Evolutionary conservation across 75 land plant species (phyloP).

Genomic region (Pinus taeda): DNA sequence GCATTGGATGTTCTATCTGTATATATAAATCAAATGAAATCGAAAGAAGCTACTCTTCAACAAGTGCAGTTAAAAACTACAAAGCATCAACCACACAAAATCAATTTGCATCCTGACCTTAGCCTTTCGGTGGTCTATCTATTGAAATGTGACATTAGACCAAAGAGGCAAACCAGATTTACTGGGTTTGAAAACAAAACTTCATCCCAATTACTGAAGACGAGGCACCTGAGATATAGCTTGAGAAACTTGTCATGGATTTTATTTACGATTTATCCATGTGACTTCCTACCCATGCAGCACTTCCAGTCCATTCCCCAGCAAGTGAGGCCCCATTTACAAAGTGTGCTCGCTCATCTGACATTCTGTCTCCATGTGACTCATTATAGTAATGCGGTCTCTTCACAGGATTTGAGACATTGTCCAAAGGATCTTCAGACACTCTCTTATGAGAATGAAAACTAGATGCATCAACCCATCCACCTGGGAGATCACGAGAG

Average conservation of each 20-base stretch:
- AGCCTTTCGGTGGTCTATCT: background rate
- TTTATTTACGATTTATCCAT: background rate
- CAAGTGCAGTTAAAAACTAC: background rate
- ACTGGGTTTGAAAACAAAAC: background rate
- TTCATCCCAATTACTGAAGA: background rate
- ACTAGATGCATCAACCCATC: background rate
- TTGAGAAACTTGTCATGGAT: background rate
- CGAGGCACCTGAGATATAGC: background rate
- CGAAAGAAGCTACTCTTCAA: background rate
- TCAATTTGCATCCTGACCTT: background rate
- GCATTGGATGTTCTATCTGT: background rate
- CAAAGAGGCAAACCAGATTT: background rate
- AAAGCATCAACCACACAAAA: background rate
- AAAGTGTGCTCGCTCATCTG: background rate
- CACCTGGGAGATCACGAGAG: background rate
- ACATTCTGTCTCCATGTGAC: background rate
- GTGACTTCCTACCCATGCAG: background rate
- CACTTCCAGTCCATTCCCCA: background rate
- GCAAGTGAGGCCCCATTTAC: background rate
- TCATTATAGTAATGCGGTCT: constrained; percentile 1
- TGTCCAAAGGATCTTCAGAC: background rate
- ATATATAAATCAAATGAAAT: background rate
- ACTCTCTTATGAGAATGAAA: constrained; percentile 3
- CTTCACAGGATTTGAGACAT: background rate
- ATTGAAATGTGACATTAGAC: background rate